Percentiles rank a stretch among this genome's conserved stretches.
These are phyloP conservation scores for Trichoderma reesei DNA, from an alignment of 495 filamentous ascomycete species.

Conservation along the genomic window DNA sequence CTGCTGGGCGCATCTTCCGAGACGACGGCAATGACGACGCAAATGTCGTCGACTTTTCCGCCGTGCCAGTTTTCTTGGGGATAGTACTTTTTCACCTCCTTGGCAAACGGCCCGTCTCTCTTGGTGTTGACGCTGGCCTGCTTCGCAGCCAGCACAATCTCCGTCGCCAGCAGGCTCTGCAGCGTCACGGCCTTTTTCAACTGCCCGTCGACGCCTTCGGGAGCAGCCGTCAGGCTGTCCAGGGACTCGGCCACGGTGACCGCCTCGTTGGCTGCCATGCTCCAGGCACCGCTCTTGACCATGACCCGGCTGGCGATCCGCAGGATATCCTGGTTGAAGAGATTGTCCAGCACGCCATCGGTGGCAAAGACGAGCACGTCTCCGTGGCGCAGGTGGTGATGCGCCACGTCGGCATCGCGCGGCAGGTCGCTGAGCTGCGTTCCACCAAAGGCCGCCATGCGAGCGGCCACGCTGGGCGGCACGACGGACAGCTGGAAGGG, in stretches of 20 bases:
- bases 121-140: slow-evolving; percentile 65
- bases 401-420: slow-evolving; percentile 69
- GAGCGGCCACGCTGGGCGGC: slow-evolving; percentile 64
- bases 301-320: slow-evolving; percentile 68
- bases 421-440: slow-evolving; percentile 69
- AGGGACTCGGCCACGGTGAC: slow-evolving; percentile 50
- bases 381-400: slow-evolving; percentile 69
- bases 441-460: slow-evolving; percentile 75
- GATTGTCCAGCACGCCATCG: slow-evolving; percentile 94
- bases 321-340: slow-evolving; percentile 82
- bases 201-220: slow-evolving; percentile 22
- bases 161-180: slow-evolving; percentile 66
- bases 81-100: slow-evolving; percentile 78
- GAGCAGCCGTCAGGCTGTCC: slow-evolving; percentile 35
- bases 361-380: slow-evolving; percentile 88
- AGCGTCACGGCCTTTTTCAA: slow-evolving; percentile 33
- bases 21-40: slow-evolving; percentile 64
- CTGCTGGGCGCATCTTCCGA: slow-evolving; percentile 37
- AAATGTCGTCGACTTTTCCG: slow-evolving; percentile 89
- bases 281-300: slow-evolving; percentile 64
- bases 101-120: slow-evolving; percentile 86
- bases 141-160: slow-evolving; percentile 74
- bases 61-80: slow-evolving; percentile 76
- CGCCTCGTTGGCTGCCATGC: slow-evolving; percentile 43
- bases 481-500: slow-evolving; percentile 90